Base-by-base conservation (phyloP, 345 rosid species). In the Pugionium cornutum region DNA sequence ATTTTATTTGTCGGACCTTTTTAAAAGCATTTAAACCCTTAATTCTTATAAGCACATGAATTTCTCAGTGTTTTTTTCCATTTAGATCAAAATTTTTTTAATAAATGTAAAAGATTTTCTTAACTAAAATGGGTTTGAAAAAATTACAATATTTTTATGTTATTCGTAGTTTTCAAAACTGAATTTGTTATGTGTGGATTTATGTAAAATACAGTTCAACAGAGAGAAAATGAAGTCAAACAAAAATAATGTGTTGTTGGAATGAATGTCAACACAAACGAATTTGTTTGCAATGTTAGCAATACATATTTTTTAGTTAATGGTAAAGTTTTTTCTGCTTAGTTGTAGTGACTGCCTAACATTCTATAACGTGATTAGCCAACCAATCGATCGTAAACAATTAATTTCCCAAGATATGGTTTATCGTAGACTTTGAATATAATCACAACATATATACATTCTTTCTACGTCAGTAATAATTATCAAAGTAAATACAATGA, bases 321-420 rank as follows among this genome's bases (percentile, higher is more conserved):
- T 64, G 53, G 35, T 56, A 2, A 42, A 58, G 33, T 32, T 31
- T 4, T 64, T 46, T 64, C 33, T 66, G 67, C 72, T 72, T 66
- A 66, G 71, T 64, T 57, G 66, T 66, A 66, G 50, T 5, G 43
- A 73, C 65, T 58, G 67, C 62, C 44, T 73, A 58, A 66, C 62
- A 53, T 36, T 66, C 11, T 36, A 2, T 45, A 73, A 73, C 72
- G 68, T 73, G 72, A 73, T 46, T 53, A 46, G 72, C 77, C 72
- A 73, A 66, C 63, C 44, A 73, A 66, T 66, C 51, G 49, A 66
- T 50, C 3, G 6, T 72, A 65, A 30, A 52, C 41, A 36, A 56
- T 34, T 73, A 31, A 29, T 65, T 35, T 34, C 10, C 9, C 27
- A 33, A 31, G 3, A 31, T 33, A 25, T 43, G 2, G n/a, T 40